Conservation (phyloP, 2,329 filamentous ascomycete species). For the Ophiostoma sp. region DNA sequence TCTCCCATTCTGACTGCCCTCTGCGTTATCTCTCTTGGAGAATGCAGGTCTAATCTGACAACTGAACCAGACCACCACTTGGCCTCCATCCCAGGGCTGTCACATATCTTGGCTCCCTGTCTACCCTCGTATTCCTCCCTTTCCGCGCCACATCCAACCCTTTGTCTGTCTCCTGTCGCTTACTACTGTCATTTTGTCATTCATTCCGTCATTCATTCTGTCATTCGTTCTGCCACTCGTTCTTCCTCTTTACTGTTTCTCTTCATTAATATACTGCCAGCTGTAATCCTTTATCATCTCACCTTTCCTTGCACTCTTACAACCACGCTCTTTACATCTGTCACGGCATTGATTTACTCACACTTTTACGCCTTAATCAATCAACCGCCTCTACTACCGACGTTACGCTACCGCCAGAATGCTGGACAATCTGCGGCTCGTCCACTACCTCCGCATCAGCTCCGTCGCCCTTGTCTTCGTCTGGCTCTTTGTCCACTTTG, state of each 20-base stretch:
- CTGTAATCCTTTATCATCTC: not conserved
- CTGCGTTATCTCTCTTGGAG: not conserved
- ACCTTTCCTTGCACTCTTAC: not conserved
- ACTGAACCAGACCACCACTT: not conserved
- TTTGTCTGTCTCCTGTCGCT: not conserved
- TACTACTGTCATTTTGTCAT: not conserved
- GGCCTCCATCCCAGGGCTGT: not conserved
- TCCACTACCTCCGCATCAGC: constrained; percentile 31
- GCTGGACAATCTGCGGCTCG: constrained; percentile 30
- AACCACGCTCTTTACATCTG: not conserved
- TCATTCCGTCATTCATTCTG: not conserved
- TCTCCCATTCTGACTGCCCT: not conserved
- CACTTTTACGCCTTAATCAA: not conserved
- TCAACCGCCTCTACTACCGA: not conserved
- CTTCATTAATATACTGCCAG: not conserved
- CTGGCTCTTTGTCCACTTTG: constrained; percentile 31
- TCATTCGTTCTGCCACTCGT: not conserved
- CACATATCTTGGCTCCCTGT: constrained; percentile 1
- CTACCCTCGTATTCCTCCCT: not conserved
- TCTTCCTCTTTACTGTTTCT: not conserved
- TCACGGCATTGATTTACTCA: not conserved
- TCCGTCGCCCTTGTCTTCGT: constrained; percentile 28
- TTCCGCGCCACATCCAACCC: not conserved
- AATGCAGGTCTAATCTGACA: not conserved
- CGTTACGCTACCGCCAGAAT: constrained; percentile 25